phyloP scores from a whole-genome alignment of 1,284 basidiomycete genomes.

The Microbotryum saponariae region DNA sequence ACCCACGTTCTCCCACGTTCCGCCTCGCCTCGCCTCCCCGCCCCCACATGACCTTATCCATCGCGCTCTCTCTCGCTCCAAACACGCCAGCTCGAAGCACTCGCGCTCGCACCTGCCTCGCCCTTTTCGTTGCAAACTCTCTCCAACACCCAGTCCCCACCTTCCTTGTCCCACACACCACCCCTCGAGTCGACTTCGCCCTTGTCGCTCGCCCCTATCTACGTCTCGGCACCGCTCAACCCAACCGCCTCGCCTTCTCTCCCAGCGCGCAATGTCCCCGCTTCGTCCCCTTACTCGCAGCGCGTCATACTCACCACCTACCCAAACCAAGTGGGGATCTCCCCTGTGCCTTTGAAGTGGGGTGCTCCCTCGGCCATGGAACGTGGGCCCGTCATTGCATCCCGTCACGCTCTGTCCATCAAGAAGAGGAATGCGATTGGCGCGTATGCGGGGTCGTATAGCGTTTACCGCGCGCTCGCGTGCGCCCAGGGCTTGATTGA shows the following conservation, averaged over 20 bases:
- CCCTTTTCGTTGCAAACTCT: conserved; percentile 6
- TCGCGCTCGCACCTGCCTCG: conserved; percentile 15
- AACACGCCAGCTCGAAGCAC: conserved; percentile 16
- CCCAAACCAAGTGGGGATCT: conserved; percentile 63
- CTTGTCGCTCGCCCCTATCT: conserved; percentile 10
- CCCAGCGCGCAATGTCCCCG: conserved; percentile 21
- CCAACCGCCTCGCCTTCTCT: conserved; percentile 21
- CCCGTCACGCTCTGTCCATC: conserved; percentile 72
- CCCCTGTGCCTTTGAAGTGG: conserved; percentile 73
- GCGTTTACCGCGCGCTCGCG: conserved; percentile 84
- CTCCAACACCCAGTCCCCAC: conserved; percentile 6
- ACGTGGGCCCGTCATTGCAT: conserved; percentile 84
- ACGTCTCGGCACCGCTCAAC: conserved; percentile 16
- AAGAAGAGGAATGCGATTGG: conserved; percentile 89
- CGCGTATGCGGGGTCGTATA: conserved; percentile 87
- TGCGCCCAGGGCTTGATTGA: conserved; percentile 84
- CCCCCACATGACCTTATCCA: too few species aligned
- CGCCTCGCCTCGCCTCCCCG: too few species aligned
- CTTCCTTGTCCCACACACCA: neutral
- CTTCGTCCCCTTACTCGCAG: conserved; percentile 58
- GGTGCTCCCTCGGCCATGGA: conserved; percentile 58
- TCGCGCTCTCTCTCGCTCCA: too few species aligned
- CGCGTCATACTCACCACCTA: conserved; percentile 73
- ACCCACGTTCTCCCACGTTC: too few species aligned
- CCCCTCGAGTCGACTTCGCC: conserved; percentile 7